Evolutionary conservation across 768 basidiomycete genomes (phyloP), one percentile per base, ranked within the genome.

Genomic region (Rhizopogon sp.): DNA sequence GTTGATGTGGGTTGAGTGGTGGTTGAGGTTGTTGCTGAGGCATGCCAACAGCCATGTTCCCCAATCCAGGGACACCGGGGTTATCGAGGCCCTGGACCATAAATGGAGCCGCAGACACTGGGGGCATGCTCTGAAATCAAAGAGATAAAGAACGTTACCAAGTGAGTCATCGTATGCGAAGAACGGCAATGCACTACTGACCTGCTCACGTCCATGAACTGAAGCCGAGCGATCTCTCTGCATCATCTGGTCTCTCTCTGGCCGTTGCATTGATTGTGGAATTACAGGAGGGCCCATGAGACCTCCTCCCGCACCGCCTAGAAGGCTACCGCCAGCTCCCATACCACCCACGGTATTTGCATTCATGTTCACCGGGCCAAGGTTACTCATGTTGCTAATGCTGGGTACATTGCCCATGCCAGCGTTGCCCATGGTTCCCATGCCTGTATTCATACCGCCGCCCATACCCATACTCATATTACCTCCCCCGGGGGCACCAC

Each of bases 231-330:
- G 42, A 51, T 60, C 62, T 49, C 71, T 61, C 39, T 70, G 72
- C 53, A 66, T 57, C 43, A 67, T 64, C 50, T 57, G 49, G 17
- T 64, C 60, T 59, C 61, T 52, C 33, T 65, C 56, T 28, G 59
- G 54, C 49, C 69, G 59, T 39, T 63, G 56, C 54, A 72, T 52
- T 8, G 52, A 22, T 14, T 68, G 68, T 4, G 68, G 68, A 40
- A 70, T 53, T 22, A 70, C 66, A 22, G 75, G 75, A 5, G 73
- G 75, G 10, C 73, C 72, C 75, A 75, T 76, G 43, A 74, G 54
- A 22, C 72, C 66, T 33, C 68, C 67, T 2, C 61, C 62, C 10
- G 66, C 63, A 17, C 64, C 68, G n/a, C 65, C 67, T 58, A 69
- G 59, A 44, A 68, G 56, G 22, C 60, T 62, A 5, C 62, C 62